Percentiles rank a stretch among this genome's conserved stretches.
These are phyloP conservation scores for Geotrichum fermentans DNA, from an alignment of 1,139 yeast genomes.

Conservation along the genomic window DNA sequence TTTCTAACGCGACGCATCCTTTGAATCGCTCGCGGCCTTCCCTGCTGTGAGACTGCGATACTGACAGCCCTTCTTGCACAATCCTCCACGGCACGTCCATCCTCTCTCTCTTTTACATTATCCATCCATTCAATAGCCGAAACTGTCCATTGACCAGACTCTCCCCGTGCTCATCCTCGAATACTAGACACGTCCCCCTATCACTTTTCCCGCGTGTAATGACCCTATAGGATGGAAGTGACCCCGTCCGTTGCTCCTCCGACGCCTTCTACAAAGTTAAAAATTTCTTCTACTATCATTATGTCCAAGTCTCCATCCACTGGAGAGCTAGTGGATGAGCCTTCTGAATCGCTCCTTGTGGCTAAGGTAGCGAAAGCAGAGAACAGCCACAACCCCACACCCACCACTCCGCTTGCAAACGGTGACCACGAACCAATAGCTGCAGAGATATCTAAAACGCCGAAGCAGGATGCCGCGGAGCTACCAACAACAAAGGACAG, in stretches of 20 bases:
- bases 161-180: too few relatives aligned
- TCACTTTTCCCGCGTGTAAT: too few relatives aligned
- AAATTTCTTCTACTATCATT: not conserved
- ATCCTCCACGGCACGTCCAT: too few relatives aligned
- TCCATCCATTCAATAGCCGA: too few relatives aligned
- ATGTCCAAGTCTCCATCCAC: constrained; percentile 1
- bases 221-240: not conserved
- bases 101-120: too few relatives aligned
- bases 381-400: not conserved
- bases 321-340: not conserved
- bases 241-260: not conserved
- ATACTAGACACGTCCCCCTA: too few relatives aligned
- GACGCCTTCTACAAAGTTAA: not conserved
- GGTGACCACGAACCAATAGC: constrained; percentile 2
- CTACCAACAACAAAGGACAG: not conserved
- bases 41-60: too few relatives aligned
- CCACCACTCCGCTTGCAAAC: not conserved
- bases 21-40: too few relatives aligned
- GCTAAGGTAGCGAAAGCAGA: not conserved
- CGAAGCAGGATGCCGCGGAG: not conserved
- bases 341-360: too few relatives aligned
- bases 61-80: too few relatives aligned
- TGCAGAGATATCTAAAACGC: not conserved
- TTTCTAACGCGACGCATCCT: too few relatives aligned
- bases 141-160: too few relatives aligned